Base-by-base conservation (phyloP, 2,329 filamentous ascomycete species). In the Cladosporium austrohemisphaericum region DNA sequence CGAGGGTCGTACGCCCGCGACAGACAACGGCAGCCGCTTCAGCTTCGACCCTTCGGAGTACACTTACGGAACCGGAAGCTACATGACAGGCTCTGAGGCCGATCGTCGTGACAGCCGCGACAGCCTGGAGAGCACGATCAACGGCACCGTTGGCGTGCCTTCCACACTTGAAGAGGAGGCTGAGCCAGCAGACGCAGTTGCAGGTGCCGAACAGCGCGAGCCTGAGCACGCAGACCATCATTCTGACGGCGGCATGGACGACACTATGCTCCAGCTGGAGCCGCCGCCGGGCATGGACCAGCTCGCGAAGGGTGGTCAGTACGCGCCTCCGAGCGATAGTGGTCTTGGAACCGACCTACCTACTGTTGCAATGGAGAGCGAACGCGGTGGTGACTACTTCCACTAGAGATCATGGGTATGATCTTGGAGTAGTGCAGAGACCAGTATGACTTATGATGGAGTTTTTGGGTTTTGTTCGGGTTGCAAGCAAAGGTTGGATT, bases 31-130 rank as follows among this genome's bases (percentile, higher is more conserved):
- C 25, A 62, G 60, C n/a, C 66, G 68, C 14, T 68, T 62, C 11
- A 69, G 68, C 59, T 72, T 67, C 53, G 71, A 68, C 4, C 60
- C 65, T 5, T 72, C 68, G 49, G 71, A 75, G 41, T 67, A 71
- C 55, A 72, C 71, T 0, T 74, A 72, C 52, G 73, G 64, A 6
- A 73, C 71, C n/a, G 72, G 72, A n/a, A 70, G 68, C 18, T 76
- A 76, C 61, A 67, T 75, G 63, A 74, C 70, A 1, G 73, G 72
- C 45, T 73, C 68, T 52, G 72, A 75, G 29, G 54, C 71, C 23
- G 68, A 70, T 41, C 65, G 71, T n/a, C 68, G 73, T 20, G 71
- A 67, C 5, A 74, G 71, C 11, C 65, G 71, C 23, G 71, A 69
- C 26, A 69, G 63, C 33, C 28, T 41, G 10, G 45, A 49, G 37